Base-by-base conservation (phyloP, 768 basidiomycete species). In the Russula vinacea region DNA sequence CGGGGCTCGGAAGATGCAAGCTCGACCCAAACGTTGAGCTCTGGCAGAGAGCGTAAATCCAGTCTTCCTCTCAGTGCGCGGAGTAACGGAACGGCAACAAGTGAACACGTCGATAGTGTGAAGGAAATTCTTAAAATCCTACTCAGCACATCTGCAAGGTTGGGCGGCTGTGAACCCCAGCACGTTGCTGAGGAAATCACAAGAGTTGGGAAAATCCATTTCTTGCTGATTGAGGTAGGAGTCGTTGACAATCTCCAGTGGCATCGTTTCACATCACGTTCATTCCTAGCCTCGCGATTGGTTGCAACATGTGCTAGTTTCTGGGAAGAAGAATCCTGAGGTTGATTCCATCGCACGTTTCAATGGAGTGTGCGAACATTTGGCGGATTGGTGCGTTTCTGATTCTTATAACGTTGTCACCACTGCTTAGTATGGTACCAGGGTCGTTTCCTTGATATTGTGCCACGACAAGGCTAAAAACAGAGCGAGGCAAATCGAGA, bases 361-460 rank as follows among this genome's bases (percentile, higher is more conserved):
- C 69, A 91, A 89, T 65, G 76, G 79, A 7, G 79, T 90, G 66
- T 90, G 92, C 56, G 94, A 93, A 73, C 89, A 90, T 72, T 77
- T 96, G 39, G 91, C 87, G 9, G 84, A 87, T 70, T 95, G 92
- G 94, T 91, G 19, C 35, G 26, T 47, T 17, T 50, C 58, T 56
- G n/a, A 42, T 45, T 56, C 35, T 66, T 69, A 62, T 69, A 47
- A 37, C 47, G 26, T 39, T 42, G 52, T 55, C 67, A 53, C 17
- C 17, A n/a, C 45, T 60, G 44, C 59, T 58, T 61, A 53, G 60
- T 40, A n/a, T 51, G 55, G 24, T 19, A 45, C 17, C 66, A 96
- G 95, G 94, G 91, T 94, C 56, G 85, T 89, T 10, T 94, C 94
- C 17, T 77, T 98, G 62, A 94, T 99, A 58, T 77, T 98, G 16